These are phyloP conservation scores for Crithidia sp. DNA, from an alignment of 208 protist species.

Conservation along the genomic window DNA sequence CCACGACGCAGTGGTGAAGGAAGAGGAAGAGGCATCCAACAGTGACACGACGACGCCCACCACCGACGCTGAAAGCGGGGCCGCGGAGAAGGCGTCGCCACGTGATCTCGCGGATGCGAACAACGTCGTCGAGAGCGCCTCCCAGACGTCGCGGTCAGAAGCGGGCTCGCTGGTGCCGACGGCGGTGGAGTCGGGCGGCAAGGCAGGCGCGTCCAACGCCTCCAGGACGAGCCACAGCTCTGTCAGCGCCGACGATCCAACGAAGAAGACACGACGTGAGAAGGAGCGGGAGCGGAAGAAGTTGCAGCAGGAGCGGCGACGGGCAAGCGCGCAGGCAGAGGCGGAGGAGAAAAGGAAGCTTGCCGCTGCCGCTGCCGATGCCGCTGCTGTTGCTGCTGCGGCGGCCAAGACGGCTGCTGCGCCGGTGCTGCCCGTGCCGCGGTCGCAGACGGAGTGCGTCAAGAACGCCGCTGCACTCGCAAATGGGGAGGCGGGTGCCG, in stretches of 20 bases:
- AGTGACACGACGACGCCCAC: not conserved
- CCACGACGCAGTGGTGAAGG: too few relatives aligned
- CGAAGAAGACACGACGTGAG: not conserved
- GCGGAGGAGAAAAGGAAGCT: slow-evolving; percentile 1
- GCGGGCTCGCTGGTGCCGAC: not conserved
- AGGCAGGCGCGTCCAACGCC: not conserved
- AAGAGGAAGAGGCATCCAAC: too few relatives aligned
- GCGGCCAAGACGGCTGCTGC: not conserved
- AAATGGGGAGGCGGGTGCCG: not conserved
- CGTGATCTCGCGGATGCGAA: not conserved
- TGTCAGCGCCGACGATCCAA: slow-evolving; percentile 1
- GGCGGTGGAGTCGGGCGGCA: not conserved
- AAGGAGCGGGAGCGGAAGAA: slow-evolving; percentile 14
- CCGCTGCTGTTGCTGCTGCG: not conserved
- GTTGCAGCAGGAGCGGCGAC: slow-evolving; percentile 7
- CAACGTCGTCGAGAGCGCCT: not conserved
- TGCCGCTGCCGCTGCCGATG: not conserved
- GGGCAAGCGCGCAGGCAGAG: not conserved
- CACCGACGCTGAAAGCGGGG: not conserved
- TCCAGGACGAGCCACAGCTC: slow-evolving; percentile 14
- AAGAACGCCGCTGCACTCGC: slow-evolving; percentile 3
- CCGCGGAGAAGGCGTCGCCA: not conserved
- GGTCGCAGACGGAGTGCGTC: slow-evolving; percentile 19
- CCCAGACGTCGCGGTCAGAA: slow-evolving; percentile 4
- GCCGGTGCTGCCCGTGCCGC: slow-evolving; percentile 12